phyloP scores from a whole-genome alignment of 2,329 filamentous ascomycete genomes.

The Dothistroma septosporum region DNA sequence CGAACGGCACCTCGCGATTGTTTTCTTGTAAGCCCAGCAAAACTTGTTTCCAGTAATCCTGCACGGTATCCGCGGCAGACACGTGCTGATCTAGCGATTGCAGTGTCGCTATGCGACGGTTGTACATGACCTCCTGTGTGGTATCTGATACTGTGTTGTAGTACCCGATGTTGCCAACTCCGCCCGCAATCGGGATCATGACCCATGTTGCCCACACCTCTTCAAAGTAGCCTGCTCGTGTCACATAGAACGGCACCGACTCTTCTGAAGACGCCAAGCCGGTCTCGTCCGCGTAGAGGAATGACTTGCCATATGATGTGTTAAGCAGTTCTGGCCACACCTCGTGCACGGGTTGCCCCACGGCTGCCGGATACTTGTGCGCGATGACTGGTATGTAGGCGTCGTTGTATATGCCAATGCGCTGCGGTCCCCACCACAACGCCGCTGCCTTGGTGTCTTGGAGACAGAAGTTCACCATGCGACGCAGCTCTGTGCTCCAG shows the following conservation, averaged over 20 bases:
- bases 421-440: constrained; percentile 28
- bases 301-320: constrained; percentile 7
- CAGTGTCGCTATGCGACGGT: constrained; percentile 20
- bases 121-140: constrained; percentile 17
- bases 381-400: constrained; percentile 33
- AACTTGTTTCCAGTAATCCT: constrained; percentile 19
- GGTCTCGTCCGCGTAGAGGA: constrained; percentile 15
- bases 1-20: constrained; percentile 21
- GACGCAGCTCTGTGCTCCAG: constrained; percentile 17
- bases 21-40: constrained; percentile 16
- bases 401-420: constrained; percentile 38
- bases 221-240: constrained; percentile 13
- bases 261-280: constrained; percentile 12
- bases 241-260: constrained; percentile 11
- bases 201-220: constrained; percentile 19
- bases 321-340: constrained; percentile 13
- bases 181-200: constrained; percentile 14
- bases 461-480: constrained; percentile 19
- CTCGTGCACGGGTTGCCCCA: constrained; percentile 17
- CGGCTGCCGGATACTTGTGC: constrained; percentile 26
- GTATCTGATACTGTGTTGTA: constrained; percentile 18
- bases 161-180: constrained; percentile 9
- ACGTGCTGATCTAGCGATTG: constrained; percentile 14
- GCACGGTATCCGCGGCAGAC: constrained; percentile 9
- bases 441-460: constrained; percentile 17